Evolutionary conservation across 2,329 filamentous ascomycete genomes (phyloP).

Genomic region (Allantophomopsis lycopodina): DNA sequence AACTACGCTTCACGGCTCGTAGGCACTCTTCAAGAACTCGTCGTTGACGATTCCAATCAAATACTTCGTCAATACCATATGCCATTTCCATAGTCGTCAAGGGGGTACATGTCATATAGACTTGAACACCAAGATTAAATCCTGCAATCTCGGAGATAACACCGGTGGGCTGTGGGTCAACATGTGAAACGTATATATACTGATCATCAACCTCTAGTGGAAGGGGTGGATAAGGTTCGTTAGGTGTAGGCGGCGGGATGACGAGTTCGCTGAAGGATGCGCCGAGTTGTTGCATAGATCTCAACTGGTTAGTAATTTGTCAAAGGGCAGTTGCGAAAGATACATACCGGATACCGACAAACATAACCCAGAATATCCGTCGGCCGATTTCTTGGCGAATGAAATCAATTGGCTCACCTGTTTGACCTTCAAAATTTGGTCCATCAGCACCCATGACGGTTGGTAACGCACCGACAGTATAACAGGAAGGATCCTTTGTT

Average conservation of each 20-base stretch:
- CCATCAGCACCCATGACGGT: slow-evolving; percentile 9
- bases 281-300: slow-evolving; percentile 67
- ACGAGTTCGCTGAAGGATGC: slow-evolving; percentile 57
- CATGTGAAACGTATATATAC: slow-evolving; percentile 58
- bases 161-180: slow-evolving; percentile 55
- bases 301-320: slow-evolving; percentile 18
- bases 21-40: slow-evolving; percentile 59
- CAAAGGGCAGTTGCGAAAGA: background rate
- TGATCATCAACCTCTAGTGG: slow-evolving; percentile 77
- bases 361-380: slow-evolving; percentile 73
- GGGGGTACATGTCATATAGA: slow-evolving; percentile 70
- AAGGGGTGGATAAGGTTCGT: slow-evolving; percentile 63
- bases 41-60: slow-evolving; percentile 66
- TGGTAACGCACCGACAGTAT: slow-evolving; percentile 12
- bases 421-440: slow-evolving; percentile 2
- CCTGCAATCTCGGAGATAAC: slow-evolving; percentile 60
- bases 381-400: slow-evolving; percentile 62
- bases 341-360: slow-evolving; percentile 54
- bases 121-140: slow-evolving; percentile 67
- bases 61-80: slow-evolving; percentile 65
- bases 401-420: slow-evolving; percentile 34
- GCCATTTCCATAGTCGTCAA: slow-evolving; percentile 70
- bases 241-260: slow-evolving; percentile 63
- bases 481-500: slow-evolving; percentile 24
- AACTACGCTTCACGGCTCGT: slow-evolving; percentile 52